phyloP scores from a whole-genome alignment of 1,139 yeast genomes.

The Arxiozyma slooffiae region DNA sequence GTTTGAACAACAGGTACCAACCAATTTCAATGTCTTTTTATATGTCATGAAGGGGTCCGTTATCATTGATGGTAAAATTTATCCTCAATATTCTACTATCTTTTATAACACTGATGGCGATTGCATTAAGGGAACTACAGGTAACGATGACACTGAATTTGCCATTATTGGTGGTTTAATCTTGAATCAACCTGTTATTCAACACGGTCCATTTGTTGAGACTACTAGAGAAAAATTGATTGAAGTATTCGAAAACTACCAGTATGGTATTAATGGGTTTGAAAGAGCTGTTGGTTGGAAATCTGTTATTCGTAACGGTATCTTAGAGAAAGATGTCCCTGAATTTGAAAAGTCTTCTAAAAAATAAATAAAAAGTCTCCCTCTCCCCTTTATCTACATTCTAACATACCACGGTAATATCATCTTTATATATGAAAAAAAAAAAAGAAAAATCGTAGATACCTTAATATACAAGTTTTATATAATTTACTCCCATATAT shows the following conservation, averaged over 20 bases:
- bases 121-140: conserved; percentile 41
- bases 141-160: conserved; percentile 36
- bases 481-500: too few relatives aligned
- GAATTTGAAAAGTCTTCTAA: conserved; percentile 4
- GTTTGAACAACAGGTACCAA: conserved; percentile 52
- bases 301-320: conserved; percentile 56
- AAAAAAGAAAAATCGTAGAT: too few relatives aligned
- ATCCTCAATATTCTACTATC: conserved; percentile 44
- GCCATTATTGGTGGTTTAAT: conserved; percentile 70
- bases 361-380: not conserved
- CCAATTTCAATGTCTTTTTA: conserved; percentile 60
- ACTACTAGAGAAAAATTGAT: conserved; percentile 52
- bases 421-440: too few relatives aligned
- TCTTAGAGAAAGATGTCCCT: conserved; percentile 20
- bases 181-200: conserved; percentile 68
- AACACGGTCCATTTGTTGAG: conserved; percentile 71
- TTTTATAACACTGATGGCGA: conserved; percentile 65
- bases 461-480: too few relatives aligned
- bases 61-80: conserved; percentile 37
- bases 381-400: too few relatives aligned
- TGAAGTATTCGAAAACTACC: conserved; percentile 64
- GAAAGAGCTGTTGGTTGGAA: conserved; percentile 62
- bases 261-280: conserved; percentile 60
- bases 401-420: too few relatives aligned
- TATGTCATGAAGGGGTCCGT: conserved; percentile 62